Percentiles rank a stretch among this genome's conserved stretches.
Evolutionary conservation across 2,329 filamentous ascomycete genomes (phyloP).

Genomic region (Cephalotrichum gorgonifer): DNA sequence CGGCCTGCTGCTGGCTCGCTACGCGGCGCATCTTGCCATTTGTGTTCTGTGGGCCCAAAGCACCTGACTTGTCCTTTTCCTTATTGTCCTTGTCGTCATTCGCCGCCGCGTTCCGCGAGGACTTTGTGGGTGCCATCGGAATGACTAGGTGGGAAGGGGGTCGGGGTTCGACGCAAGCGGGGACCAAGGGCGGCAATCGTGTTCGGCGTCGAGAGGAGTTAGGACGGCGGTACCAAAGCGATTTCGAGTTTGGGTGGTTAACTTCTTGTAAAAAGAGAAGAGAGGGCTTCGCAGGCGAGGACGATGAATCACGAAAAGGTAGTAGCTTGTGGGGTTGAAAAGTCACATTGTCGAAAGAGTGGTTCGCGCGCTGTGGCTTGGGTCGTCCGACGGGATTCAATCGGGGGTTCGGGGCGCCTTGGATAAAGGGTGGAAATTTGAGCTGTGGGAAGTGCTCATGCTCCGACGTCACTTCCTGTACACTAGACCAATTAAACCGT

Average conservation of each 20-base stretch:
- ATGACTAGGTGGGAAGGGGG: not conserved
- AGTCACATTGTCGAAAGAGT: not conserved
- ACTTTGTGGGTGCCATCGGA: conserved; percentile 35
- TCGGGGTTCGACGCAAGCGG: not conserved
- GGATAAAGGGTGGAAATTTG: not conserved
- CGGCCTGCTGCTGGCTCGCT: conserved; percentile 38
- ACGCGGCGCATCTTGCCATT: conserved; percentile 42
- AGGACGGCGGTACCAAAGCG: not conserved
- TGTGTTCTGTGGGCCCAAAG: no score
- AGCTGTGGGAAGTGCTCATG: not conserved
- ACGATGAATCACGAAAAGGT: not conserved
- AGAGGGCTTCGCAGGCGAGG: not conserved
- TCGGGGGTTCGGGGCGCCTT: no score
- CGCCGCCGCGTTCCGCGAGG: conserved; percentile 27
- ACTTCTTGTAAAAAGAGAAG: not conserved
- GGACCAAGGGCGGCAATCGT: conserved; percentile 1
- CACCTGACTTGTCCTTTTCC: conserved; percentile 39
- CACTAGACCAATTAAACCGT: not conserved
- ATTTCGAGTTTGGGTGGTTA: not conserved
- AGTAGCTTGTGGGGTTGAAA: not conserved
- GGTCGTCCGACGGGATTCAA: no score
- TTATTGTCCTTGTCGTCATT: conserved; percentile 36
- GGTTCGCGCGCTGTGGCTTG: not conserved
- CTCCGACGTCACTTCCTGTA: not conserved
- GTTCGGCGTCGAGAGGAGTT: conserved; percentile 4